These are phyloP conservation scores for Rosa hybrid DNA, from an alignment of 331 rosid species.

Conservation along the genomic window DNA sequence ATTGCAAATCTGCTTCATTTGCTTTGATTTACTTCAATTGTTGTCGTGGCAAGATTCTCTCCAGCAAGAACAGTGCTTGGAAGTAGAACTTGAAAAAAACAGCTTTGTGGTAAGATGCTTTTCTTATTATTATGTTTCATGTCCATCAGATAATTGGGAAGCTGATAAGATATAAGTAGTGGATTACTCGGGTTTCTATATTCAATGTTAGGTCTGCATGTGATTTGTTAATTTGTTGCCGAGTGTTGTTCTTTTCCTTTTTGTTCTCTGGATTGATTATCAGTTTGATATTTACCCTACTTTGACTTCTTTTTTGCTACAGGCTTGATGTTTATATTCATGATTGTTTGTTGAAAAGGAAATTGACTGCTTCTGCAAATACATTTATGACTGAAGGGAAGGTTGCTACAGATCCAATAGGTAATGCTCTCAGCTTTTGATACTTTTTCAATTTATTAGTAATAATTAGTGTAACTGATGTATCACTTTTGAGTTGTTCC, in stretches of 20 bases:
- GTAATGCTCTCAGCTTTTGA: constrained; percentile 44
- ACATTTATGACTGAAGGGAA: constrained; percentile 93
- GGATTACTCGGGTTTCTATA: neutral
- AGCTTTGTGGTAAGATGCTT: too few relatives aligned
- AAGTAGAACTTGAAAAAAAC: too few relatives aligned
- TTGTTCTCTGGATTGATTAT: neutral
- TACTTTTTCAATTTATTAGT: neutral
- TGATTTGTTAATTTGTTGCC: constrained; percentile 12
- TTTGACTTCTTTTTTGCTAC: constrained; percentile 11
- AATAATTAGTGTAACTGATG: neutral
- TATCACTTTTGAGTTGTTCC: neutral
- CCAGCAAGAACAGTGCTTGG: too few relatives aligned
- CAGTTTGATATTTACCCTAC: neutral
- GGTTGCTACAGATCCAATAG: constrained; percentile 92
- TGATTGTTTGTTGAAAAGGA: constrained; percentile 89
- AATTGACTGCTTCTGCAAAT: constrained; percentile 78
- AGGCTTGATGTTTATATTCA: constrained; percentile 97
- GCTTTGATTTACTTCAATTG: constrained; percentile 8
- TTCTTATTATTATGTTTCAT: too few relatives aligned
- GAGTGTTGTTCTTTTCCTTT: neutral
- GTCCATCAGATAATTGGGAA: constrained; percentile 58
- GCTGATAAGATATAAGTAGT: constrained; percentile 81
- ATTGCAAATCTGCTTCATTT: constrained; percentile 18
- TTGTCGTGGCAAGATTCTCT: too few relatives aligned
- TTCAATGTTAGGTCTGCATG: neutral